A percentile compares a stretch with the other conserved stretches of the same genome.
These are phyloP conservation scores for Cordyceps militaris DNA, from an alignment of 2,329 filamentous ascomycete genomes.

Conservation along the genomic window DNA sequence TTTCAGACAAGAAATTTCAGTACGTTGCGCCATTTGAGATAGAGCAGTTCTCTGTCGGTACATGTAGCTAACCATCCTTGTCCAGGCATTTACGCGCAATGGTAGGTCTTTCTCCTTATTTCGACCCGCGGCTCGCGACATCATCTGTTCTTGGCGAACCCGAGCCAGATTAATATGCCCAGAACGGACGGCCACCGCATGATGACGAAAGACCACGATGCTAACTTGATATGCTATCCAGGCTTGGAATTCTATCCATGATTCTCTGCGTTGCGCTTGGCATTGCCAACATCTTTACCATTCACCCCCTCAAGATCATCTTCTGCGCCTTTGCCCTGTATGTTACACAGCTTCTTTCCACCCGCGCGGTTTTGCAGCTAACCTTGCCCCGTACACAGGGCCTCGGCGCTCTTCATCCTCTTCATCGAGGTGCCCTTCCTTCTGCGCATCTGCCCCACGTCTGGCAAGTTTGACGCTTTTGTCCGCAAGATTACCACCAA, in stretches of 20 bases:
- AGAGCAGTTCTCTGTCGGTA: not conserved
- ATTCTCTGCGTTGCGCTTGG: conserved; percentile 63
- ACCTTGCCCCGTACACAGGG: conserved; percentile 35
- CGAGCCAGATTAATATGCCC: not conserved
- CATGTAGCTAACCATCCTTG: conserved; percentile 26
- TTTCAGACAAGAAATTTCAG: conserved; percentile 69
- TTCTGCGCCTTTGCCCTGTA: conserved; percentile 50
- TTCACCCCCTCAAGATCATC: conserved; percentile 40
- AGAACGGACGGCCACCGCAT: not conserved
- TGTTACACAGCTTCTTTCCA: conserved; percentile 21
- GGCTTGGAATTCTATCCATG: conserved; percentile 65
- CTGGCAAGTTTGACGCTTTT: conserved; percentile 75
- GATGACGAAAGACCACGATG: not conserved
- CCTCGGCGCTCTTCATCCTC: conserved; percentile 65
- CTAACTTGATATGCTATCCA: conserved; percentile 26
- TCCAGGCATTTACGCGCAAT: conserved; percentile 68
- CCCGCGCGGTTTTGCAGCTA: not conserved
- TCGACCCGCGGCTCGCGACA: not conserved
- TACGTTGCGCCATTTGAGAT: conserved; percentile 35
- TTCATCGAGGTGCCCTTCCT: conserved; percentile 91
- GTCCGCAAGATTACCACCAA: conserved; percentile 93
- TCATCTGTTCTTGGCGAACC: not conserved
- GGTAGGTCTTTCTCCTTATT: conserved; percentile 42
- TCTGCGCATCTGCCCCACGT: conserved; percentile 95
- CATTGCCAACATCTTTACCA: conserved; percentile 59